phyloP scores from a whole-genome alignment of 2,329 filamentous ascomycete species.

The Lomentospora prolificans region DNA sequence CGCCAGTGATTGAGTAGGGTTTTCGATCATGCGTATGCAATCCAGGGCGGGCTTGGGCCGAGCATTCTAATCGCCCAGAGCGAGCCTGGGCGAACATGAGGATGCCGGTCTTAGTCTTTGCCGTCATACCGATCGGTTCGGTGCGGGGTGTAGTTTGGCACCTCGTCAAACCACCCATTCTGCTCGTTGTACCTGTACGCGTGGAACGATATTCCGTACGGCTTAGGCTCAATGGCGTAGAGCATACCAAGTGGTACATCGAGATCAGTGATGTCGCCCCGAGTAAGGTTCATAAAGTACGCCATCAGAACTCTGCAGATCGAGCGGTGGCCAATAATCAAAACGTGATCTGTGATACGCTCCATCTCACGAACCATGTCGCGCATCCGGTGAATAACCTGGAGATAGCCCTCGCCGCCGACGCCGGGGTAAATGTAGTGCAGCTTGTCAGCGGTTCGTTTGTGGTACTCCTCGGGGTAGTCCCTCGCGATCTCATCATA shows the following conservation, averaged over 20 bases:
- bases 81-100: not conserved
- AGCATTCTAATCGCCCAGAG: not conserved
- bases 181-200: slow-evolving; percentile 82
- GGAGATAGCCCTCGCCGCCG: slow-evolving; percentile 90
- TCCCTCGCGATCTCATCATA: slow-evolving; percentile 80
- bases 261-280: slow-evolving; percentile 86
- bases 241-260: slow-evolving; percentile 90
- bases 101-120: not conserved
- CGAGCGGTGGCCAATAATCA: slow-evolving; percentile 87
- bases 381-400: slow-evolving; percentile 89
- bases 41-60: not conserved
- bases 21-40: not conserved
- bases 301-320: slow-evolving; percentile 87
- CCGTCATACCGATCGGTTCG: slow-evolving; percentile 28
- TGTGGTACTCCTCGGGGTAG: slow-evolving; percentile 70
- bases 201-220: slow-evolving; percentile 94
- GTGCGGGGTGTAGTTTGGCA: slow-evolving; percentile 73
- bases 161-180: slow-evolving; percentile 70
- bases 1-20: not conserved
- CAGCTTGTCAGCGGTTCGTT: slow-evolving; percentile 77
- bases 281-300: slow-evolving; percentile 88
- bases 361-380: slow-evolving; percentile 96
- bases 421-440: slow-evolving; percentile 95
- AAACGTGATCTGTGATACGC: slow-evolving; percentile 88
- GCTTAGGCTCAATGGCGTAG: slow-evolving; percentile 93